Evolutionary conservation across 352 stramenopile species (phyloP).

Genomic region (Aphanomyces cochlioides): DNA sequence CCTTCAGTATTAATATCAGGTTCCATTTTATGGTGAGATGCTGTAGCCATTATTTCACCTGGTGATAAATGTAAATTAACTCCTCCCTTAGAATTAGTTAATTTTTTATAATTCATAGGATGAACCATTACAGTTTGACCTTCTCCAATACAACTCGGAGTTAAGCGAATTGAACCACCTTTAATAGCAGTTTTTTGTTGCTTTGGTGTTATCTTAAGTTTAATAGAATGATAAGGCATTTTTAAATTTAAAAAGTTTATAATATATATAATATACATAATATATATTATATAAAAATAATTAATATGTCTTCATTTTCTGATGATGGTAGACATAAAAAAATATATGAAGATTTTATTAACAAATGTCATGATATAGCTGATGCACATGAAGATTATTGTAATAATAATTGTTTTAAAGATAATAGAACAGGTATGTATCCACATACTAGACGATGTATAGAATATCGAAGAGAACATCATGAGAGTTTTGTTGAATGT

Average conservation of each 20-base stretch:
- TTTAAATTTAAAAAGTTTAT: no score
- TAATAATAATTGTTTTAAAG: conserved; percentile 12
- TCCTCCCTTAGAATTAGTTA: neutral
- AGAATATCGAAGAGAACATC: neutral
- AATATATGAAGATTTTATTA: conserved; percentile 8
- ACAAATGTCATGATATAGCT: conserved; percentile 2
- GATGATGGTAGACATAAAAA: neutral
- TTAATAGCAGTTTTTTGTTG: neutral
- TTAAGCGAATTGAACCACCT: neutral
- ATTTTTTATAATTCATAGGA: neutral
- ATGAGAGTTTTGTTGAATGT: neutral
- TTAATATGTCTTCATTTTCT: no score
- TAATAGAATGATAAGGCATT: neutral
- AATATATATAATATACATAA: no score
- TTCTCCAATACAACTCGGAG: neutral
- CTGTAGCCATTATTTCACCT: neutral
- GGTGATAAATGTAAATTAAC: neutral
- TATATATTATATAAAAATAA: no score
- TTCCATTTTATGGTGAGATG: neutral
- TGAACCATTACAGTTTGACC: neutral
- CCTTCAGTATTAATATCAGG: no score
- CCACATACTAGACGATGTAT: neutral
- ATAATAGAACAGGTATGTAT: neutral
- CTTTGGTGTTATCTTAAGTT: neutral
- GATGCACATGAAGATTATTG: neutral